Evolutionary conservation across 257 asterid species (phyloP), one percentile per base, ranked within the genome.

Genomic region (Fraxinus quadrangulata): DNA sequence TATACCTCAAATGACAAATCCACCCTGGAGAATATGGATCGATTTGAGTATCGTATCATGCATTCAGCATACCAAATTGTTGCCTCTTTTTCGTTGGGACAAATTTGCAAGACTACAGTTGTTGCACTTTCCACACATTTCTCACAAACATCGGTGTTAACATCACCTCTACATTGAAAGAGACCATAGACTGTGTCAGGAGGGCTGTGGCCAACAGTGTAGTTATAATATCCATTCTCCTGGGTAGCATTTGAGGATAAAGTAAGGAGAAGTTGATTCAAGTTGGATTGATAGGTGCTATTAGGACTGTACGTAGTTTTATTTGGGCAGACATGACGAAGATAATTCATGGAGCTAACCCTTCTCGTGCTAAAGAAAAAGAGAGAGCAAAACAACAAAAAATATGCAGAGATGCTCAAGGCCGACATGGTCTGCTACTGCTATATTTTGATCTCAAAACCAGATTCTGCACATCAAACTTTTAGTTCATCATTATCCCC

Each of bases 141-240:
- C 6, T 36, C 6, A 21, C 76, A 77, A 2, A 9, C 65, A 19
- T 42, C 5, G 4, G 33, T 4, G 3, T 68, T 30, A 17, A 77
- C 31, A 9, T 77, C 75, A 16, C 81, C 75, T 12, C 75, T 39
- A 24, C 76, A 77, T 3, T 36, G 24, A 63, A 70, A 77, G 30
- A 56, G 66, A 8, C 76, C 81, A 37, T 77, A 36, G 40, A 26
- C 71, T 28, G 54, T 26, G 56, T 71, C 30, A 3, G 39, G 3
- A 6, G 24, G 26, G 61, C 17, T 11, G 28, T 21, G 34, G 6
- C 33, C 76, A 24, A 19, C 61, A 4, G 71, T 24, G 33, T 39
- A 51, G 30, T 16, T 70, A 42, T 31, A 77, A 47, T 54, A 77
- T 5, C 71, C 71, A 9, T 51, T 54, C 8, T 34, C 19, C n/a